Percentiles rank a stretch among this genome's conserved stretches.
Conservation (phyloP, 108 stramenopile genomes). For the Nannochloropsis gaditana region DNA sequence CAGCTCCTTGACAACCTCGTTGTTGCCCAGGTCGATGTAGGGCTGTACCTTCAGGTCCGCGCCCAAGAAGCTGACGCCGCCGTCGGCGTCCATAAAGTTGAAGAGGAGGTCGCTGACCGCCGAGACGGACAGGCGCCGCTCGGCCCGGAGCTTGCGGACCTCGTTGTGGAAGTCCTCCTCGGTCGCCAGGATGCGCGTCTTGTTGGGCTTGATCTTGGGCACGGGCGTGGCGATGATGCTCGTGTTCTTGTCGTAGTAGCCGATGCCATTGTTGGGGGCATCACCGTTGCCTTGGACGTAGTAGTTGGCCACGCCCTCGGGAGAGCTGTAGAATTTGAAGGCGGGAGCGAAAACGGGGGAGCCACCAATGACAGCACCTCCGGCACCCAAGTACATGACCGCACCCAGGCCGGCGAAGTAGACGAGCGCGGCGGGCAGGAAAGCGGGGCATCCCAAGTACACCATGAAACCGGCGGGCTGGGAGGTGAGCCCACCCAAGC, state of each 20-base stretch:
- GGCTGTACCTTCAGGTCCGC: background rate
- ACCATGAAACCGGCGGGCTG: background rate
- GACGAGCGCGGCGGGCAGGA: background rate
- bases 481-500: background rate
- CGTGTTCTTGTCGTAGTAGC: background rate
- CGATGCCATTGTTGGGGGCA: background rate
- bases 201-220: background rate
- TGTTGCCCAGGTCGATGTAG: background rate
- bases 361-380: background rate
- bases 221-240: background rate
- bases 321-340: background rate
- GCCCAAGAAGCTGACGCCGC: background rate
- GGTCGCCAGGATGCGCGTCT: background rate
- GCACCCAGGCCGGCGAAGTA: background rate
- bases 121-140: background rate
- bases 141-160: constrained; percentile 4
- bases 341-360: background rate
- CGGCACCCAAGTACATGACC: background rate
- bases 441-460: background rate
- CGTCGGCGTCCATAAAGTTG: background rate
- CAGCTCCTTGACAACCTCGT: background rate
- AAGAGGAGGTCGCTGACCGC: background rate
- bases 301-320: background rate
- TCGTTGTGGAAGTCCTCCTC: background rate
- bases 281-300: background rate